Base-by-base conservation (phyloP, 371 early-diverging fungal genomes). In the Dichotomocladium elegans region DNA sequence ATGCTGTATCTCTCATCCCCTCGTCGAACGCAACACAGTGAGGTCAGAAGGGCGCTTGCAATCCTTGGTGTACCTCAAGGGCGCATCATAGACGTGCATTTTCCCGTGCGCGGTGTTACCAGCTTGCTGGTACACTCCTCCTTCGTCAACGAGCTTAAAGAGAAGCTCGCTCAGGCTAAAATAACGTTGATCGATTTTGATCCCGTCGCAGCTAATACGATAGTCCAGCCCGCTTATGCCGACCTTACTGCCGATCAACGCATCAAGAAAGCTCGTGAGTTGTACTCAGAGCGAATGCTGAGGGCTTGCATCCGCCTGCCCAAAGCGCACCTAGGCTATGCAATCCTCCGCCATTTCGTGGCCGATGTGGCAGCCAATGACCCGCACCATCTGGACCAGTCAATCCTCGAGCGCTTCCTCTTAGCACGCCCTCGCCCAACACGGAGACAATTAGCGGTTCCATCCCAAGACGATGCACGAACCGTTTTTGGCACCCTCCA, bases 251-350 rank as follows among this genome's bases (percentile, higher is more conserved):
- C 14, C 14, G 27, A 1, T 1, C 28, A 44, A 26, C 45, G 28
- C 14, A 21, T 1, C 9, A 14, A 4, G 10, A 2, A 44, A 26
- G 49, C 49, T 0, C 26, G 37, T 24, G 11, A 1, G 12, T 5
- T 49, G 10, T 35, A 49, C 22, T 26, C 33, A 33, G 49, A 30
- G 9, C 21, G 49, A n/a, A 49, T 49, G 30, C 25, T 49, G 3
- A 11, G 12, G 0, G 29, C 29, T 26, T 44, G 27, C 28, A 11
- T 21, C 4, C 45, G 45, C 5, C 26, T 44, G 45, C 45, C 45
- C 14, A 44, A 44, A 15, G 14, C 4, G 3, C 45, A 24, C 27
- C 27, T 44, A 3, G 28, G 27, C 0, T 14, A 28, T 1, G 45
- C 45, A 26, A 44, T 44, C 0, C 7, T 44, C 4, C 28, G 45